Evolutionary conservation across 768 basidiomycete genomes (phyloP), one percentile per base, ranked within the genome.

Genomic region (Mycena galopus): DNA sequence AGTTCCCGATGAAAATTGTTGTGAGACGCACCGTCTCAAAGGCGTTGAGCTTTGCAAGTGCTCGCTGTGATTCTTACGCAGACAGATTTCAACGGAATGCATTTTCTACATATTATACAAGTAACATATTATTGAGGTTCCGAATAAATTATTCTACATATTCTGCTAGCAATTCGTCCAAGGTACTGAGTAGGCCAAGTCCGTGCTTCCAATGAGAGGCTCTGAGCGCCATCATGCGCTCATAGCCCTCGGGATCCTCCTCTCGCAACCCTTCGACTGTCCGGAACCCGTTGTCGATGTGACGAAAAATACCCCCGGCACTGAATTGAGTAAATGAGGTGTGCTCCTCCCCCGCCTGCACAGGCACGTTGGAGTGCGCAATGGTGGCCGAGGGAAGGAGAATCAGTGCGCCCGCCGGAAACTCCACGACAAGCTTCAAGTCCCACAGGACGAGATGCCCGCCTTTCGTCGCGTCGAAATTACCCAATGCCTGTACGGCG

Each of bases 401-500:
- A 27, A 53, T 53, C 4, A 53, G 51, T 16, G 39, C 11, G 3
- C 77, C 78, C 17, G 73, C 68, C 0, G 77, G 79, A 47, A 80
- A 82, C 58, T 79, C 78, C 7, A 80, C 63, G 3, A 81, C 57
- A 0, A 82, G 66, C n/a, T 77, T 71, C 0, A 80, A 53, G 27
- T 80, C 79, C 74, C 78, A 79, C 0, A 85, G 53, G 0, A 84
- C 69, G 0, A 84, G 55, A 56, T 84, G 82, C 2, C 82, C 83
- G 11, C 83, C 80, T 29, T 61, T 75, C 3, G 3, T 76, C 1
- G 61, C 72, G 61, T 84, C 75, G 65, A 79, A 85, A 2, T 60
- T 7, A 0, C 84, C 83, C 0, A 79, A 56, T 0, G 82, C 76
- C 3, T 73, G 77, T 16, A 85, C 81, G 0, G 76, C 76, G 56